Base-by-base conservation (phyloP, 1,139 yeast genomes). In the Arxiozyma heterogenica region DNA sequence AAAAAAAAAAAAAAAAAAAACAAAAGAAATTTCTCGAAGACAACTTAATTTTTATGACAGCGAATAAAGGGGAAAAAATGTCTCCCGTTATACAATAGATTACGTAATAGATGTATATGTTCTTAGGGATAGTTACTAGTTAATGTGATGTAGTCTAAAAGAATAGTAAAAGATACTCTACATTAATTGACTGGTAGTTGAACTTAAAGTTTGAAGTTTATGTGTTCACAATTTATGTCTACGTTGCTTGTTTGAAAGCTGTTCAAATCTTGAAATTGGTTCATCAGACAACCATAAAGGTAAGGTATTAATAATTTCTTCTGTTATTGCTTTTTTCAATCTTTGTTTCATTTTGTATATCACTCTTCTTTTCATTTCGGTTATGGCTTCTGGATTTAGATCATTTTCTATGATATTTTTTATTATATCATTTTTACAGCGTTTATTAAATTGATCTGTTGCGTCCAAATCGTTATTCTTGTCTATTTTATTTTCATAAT, bases 231-330 rank as follows among this genome's bases (percentile, higher is more conserved):
- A 67, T 85, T 90, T 34, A 25, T 46, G 42, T 65, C 78, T 81
- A 57, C 82, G 75, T 56, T 77, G 75, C 68, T 78, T 81, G 52
- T 70, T 70, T 41, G 81, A 77, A 65, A 87, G 72, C 63, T 77
- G 76, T 50, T 71, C 71, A 66, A 87, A 87, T 52, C 89, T 77
- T 48, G 71, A 66, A 68, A 86, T 94, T 7, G 96, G 96, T 58
- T 79, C 76, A 50, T 93, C 91, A 56, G 77, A 74, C 46, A 84
- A 72, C 85, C 94, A 88, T 64, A 81, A 81, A 53, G 78, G 76
- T 58, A 86, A 76, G 3, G 95, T 95, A 53, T 74, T 72, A 59
- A 82, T 73, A 38, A 81, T 81, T 49, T 82, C 83, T 69, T 85
- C 91, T 57, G 77, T 75, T 61, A 80, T 83, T 44, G 86, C 82